Evolutionary conservation across 208 protist genomes (phyloP).

Genomic region (Trypanosomatidae sp.): DNA sequence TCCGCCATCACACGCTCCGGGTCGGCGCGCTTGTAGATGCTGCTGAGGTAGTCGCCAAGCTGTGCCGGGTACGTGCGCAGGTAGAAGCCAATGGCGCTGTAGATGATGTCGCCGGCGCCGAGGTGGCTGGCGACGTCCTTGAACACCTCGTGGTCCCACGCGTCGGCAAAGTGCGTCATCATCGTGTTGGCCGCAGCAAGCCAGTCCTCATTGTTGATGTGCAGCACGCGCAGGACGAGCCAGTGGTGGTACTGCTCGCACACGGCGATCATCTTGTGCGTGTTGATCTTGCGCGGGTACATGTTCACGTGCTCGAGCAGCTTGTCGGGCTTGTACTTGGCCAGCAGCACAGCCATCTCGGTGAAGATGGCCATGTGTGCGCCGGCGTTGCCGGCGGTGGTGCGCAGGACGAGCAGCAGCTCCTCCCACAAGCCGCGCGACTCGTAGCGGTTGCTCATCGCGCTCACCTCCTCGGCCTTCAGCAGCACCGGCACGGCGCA

Average conservation of each 20-base stretch:
- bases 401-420: slow-evolving; percentile 92
- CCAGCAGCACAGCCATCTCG: slow-evolving; percentile 98
- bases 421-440: slow-evolving; percentile 91
- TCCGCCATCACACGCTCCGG: slow-evolving; percentile 94
- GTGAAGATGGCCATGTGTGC: slow-evolving; percentile 99
- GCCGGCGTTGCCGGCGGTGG: slow-evolving; percentile 88
- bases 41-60: slow-evolving; percentile 94
- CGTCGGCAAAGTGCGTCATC: slow-evolving; percentile 95
- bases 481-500: slow-evolving; percentile 97
- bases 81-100: slow-evolving; percentile 97
- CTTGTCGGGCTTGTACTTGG: slow-evolving; percentile 98
- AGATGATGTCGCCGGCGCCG: slow-evolving; percentile 95
- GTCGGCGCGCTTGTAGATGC: slow-evolving; percentile 92
- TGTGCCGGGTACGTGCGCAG: slow-evolving; percentile 85
- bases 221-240: slow-evolving; percentile 92
- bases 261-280: slow-evolving; percentile 93
- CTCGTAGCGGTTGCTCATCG: slow-evolving; percentile 88
- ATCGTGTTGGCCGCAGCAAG: slow-evolving; percentile 96
- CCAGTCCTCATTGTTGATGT: slow-evolving; percentile 97
- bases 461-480: slow-evolving; percentile 95
- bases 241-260: slow-evolving; percentile 95
- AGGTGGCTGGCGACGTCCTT: slow-evolving; percentile 95
- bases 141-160: slow-evolving; percentile 97
- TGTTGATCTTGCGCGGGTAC: slow-evolving; percentile 94
- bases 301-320: slow-evolving; percentile 98